Conservation (phyloP, 2,329 filamentous ascomycete species). For the Epicoccum sorghinum region DNA sequence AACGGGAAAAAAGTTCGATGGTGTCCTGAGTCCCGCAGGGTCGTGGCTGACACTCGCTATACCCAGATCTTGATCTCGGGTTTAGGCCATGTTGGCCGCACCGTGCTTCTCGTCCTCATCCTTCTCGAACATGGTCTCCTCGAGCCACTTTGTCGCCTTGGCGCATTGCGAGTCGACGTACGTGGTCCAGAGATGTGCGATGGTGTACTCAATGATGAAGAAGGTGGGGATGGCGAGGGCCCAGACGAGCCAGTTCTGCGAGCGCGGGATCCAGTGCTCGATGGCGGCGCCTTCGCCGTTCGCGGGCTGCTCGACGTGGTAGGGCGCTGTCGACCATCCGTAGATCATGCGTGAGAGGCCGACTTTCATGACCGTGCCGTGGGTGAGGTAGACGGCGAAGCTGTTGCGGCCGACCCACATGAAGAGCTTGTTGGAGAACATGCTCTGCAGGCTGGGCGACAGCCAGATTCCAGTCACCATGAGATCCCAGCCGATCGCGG, state of each 20-base stretch:
- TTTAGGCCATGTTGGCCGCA: conserved; percentile 32
- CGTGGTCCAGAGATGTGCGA: conserved; percentile 58
- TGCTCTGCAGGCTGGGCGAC: conserved; percentile 55
- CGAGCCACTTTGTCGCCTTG: conserved; percentile 55
- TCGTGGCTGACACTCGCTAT: neutral
- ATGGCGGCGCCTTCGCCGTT: conserved; percentile 45
- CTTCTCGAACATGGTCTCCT: conserved; percentile 55
- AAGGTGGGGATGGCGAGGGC: conserved; percentile 55
- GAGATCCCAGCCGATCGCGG: conserved; percentile 57
- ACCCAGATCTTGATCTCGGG: too few species aligned
- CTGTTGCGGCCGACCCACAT: conserved; percentile 62
- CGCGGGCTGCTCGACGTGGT: conserved; percentile 48
- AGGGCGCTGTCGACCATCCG: conserved; percentile 56
- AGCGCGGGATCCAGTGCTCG: conserved; percentile 52
- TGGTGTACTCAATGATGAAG: conserved; percentile 54
- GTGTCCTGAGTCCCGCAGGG: conserved; percentile 9
- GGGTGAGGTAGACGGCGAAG: conserved; percentile 62
- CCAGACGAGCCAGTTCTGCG: conserved; percentile 47
- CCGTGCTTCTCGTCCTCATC: conserved; percentile 49
- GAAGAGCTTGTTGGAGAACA: conserved; percentile 58
- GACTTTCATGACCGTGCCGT: conserved; percentile 60
- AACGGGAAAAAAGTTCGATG: neutral
- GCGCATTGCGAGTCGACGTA: conserved; percentile 60
- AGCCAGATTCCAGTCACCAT: conserved; percentile 59
- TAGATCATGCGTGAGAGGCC: conserved; percentile 61